Conservation (phyloP, 2,329 filamentous ascomycete species). For the Diaporthe longicolla region DNA sequence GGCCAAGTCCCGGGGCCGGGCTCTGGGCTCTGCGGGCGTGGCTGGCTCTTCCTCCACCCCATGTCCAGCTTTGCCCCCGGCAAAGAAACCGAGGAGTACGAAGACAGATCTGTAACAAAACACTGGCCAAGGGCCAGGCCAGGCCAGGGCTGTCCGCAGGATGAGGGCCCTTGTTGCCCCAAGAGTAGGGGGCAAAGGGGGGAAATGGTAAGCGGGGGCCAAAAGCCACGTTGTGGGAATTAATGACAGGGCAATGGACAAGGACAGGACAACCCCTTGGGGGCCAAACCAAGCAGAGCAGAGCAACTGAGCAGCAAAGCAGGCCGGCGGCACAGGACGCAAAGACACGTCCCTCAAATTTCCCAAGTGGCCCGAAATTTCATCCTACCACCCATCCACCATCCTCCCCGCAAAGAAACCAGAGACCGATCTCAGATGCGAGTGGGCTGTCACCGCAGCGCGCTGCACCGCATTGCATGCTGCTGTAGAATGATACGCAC, state of each 20-base stretch:
- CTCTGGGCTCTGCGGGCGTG: background rate
- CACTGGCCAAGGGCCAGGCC: background rate
- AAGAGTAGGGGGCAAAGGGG: background rate
- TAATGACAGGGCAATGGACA: background rate
- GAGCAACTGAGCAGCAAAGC: too few relatives aligned
- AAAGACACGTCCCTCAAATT: background rate
- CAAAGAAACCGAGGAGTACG: background rate
- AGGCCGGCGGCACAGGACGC: background rate
- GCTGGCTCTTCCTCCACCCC: background rate
- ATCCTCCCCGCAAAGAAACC: background rate
- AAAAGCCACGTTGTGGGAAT: slow-evolving; percentile 36
- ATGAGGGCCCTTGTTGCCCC: background rate
- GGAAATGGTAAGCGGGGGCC: slow-evolving; percentile 21
- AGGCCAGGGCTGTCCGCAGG: background rate
- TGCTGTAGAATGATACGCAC: slow-evolving; percentile 11
- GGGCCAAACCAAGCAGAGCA: background rate
- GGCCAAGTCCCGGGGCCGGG: background rate
- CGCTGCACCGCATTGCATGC: slow-evolving; percentile 17
- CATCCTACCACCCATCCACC: background rate
- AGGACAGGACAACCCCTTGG: background rate
- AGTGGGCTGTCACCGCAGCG: background rate
- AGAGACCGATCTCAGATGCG: slow-evolving; percentile 24
- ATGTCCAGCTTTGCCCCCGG: background rate
- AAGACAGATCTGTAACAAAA: slow-evolving; percentile 21
- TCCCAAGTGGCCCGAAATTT: background rate